Evolutionary conservation across 2,329 filamentous ascomycete species (phyloP).

Genomic region (Scortechinia acanthostroma): DNA sequence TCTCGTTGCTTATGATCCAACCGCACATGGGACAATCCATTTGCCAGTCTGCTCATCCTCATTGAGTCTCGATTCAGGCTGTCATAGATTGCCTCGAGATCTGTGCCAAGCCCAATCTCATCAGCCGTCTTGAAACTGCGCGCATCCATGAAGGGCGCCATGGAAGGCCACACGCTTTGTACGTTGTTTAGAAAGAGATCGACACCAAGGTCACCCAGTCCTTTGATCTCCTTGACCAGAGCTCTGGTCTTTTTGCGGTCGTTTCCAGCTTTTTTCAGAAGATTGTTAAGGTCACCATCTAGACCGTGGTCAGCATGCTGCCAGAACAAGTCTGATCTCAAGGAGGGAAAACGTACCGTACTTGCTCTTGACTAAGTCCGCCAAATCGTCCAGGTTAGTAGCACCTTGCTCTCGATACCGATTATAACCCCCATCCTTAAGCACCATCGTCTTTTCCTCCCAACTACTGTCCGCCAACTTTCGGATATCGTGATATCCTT

Average conservation of each 20-base stretch:
- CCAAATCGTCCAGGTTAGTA: background rate
- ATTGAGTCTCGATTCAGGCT: background rate
- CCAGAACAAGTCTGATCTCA: too few relatives aligned
- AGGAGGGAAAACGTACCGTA: background rate
- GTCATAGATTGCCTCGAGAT: background rate
- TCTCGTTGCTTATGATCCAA: background rate
- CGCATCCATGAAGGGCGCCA: background rate
- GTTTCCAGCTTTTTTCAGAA: background rate
- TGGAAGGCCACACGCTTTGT: background rate
- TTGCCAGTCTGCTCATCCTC: background rate
- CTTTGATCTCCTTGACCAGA: background rate
- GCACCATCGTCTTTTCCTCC: background rate
- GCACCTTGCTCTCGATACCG: background rate
- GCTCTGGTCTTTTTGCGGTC: background rate
- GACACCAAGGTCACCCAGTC: background rate
- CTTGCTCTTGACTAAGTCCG: background rate
- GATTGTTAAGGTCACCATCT: conserved; percentile 1
- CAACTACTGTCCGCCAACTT: background rate
- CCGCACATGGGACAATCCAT: background rate
- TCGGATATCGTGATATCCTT: background rate
- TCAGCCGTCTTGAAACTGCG: background rate
- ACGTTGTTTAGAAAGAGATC: conserved; percentile 2
- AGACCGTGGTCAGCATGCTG: too few relatives aligned
- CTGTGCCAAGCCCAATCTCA: background rate
- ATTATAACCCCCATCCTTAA: background rate